Base-by-base conservation (phyloP, 2,329 filamentous ascomycete species). In the Verticillium zaregamsianum region DNA sequence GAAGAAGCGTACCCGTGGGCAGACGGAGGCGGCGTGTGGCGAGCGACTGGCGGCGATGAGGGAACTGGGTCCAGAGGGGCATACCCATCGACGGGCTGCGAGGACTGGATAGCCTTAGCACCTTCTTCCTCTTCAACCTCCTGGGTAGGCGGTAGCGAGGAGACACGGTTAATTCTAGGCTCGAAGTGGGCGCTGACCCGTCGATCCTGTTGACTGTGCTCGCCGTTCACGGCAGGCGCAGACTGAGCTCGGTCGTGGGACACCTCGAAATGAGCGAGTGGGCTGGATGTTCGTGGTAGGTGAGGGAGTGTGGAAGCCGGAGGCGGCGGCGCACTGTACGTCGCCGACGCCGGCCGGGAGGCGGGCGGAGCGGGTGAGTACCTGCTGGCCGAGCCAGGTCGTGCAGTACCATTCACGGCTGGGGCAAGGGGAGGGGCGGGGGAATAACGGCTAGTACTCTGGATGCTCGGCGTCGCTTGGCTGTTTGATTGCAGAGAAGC, bases 231-330 rank as follows among this genome's bases (percentile, higher is more conserved):
- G 63, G 69, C 23, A 15, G 66, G 56, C 68, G 69, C 65, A 45
- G 71, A 66, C 57, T 72, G 71, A 8, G 74, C 63, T 55, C 76
- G 74, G 35, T 79, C 77, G 59, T 78, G 76, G 8, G 77, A 79
- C 12, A 80, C 78, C 70, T 89, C 86, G 62, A 87, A 88, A 66
- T 89, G 85, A 6, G 86, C 86, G 62, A 89, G 72, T 0, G 87
- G 87, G 65, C 87, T 90, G 2, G 86, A 89, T 2, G 87, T 89
- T 65, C 87, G 79, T 9, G 87, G 86, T 64, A 86, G 81, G 68
- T 89, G 85, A 56, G 85, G 77, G 49, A 88, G 74, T n/a, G 20
- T 23, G 40, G 79, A 72, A 15, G 83, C 75, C 31, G 81, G 78
- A 9, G 79, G 73, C 1, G 75, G 71, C 23, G 72, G 74, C 7